Conservation (phyloP, 192 early-diverging fungal genomes). For the Kappamyces sp. region DNA sequence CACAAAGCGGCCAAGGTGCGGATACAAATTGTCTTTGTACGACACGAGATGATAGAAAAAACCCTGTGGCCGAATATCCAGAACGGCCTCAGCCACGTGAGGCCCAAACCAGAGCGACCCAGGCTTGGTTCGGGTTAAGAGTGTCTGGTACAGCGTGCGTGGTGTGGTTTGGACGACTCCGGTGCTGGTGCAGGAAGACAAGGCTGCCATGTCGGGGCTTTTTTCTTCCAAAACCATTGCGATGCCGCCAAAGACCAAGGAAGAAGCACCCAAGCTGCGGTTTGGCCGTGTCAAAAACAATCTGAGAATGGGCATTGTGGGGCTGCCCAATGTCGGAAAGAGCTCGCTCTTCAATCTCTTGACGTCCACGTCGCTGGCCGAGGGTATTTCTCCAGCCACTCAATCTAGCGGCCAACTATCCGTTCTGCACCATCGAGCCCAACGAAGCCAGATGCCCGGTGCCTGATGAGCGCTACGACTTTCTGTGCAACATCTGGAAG, state of each 20-base stretch:
- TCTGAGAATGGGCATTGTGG: conserved; percentile 63
- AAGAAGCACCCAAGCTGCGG: conserved; percentile 15
- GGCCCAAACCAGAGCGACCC: background rate
- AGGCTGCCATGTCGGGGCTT: too few species aligned
- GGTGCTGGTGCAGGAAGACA: too few species aligned
- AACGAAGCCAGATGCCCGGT: conserved; percentile 84
- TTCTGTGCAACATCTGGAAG: conserved; percentile 53
- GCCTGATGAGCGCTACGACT: conserved; percentile 81
- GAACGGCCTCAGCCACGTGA: background rate
- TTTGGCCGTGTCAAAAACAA: conserved; percentile 31
- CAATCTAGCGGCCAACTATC: conserved; percentile 24
- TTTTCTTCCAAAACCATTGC: too few species aligned
- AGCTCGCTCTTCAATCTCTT: conserved; percentile 37
- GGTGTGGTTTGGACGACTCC: background rate
- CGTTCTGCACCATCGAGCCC: conserved; percentile 69
- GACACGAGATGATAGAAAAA: background rate
- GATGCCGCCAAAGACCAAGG: background rate
- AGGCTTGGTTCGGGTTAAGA: conserved; percentile 1
- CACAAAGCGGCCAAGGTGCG: background rate
- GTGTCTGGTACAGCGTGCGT: background rate
- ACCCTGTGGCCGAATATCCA: background rate
- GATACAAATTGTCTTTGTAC: background rate
- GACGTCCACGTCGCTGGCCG: conserved; percentile 18
- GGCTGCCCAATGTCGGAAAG: conserved; percentile 89
- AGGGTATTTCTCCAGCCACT: conserved; percentile 4